Evolutionary conservation across 1,284 basidiomycete species (phyloP).

Genomic region (Exobasidium rhododendri): DNA sequence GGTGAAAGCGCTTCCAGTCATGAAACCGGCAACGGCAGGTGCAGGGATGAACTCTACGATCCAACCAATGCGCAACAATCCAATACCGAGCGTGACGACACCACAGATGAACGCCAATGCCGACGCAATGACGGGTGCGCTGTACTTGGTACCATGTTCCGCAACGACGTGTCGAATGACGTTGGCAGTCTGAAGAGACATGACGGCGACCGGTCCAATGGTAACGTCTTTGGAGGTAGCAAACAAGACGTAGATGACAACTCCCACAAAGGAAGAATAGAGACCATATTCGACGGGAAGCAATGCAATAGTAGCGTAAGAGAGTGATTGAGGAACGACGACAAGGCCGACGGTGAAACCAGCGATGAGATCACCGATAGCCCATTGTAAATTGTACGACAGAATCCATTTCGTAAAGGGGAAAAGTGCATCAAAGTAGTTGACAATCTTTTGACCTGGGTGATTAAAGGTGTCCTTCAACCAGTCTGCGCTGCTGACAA

Average conservation of each 20-base stretch:
- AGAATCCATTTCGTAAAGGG: constrained; percentile 54
- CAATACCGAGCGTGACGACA: constrained; percentile 87
- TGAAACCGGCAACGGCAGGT: constrained; percentile 84
- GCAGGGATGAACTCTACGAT: constrained; percentile 89
- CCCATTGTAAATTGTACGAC: constrained; percentile 55
- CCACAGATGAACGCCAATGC: constrained; percentile 83
- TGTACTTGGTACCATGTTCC: constrained; percentile 18
- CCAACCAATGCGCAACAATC: constrained; percentile 88
- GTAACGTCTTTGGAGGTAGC: constrained; percentile 55
- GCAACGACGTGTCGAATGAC: constrained; percentile 37
- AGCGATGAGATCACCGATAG: constrained; percentile 55
- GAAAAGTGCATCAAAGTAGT: constrained; percentile 51
- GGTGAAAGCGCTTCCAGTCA: constrained; percentile 58
- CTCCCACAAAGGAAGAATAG: constrained; percentile 91
- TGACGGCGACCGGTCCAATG: constrained; percentile 68
- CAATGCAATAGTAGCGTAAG: constrained; percentile 72
- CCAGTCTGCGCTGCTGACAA: constrained; percentile 48
- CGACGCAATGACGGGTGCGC: constrained; percentile 71
- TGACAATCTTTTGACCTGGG: constrained; percentile 23
- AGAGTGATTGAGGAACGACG: constrained; percentile 56
- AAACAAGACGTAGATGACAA: constrained; percentile 63
- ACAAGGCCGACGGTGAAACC: constrained; percentile 56
- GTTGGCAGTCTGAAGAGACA: constrained; percentile 85
- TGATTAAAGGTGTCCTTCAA: constrained; percentile 29
- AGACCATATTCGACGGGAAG: constrained; percentile 84